Conservation (phyloP, 2,329 filamentous ascomycete genomes). For the Venturia effusa region DNA sequence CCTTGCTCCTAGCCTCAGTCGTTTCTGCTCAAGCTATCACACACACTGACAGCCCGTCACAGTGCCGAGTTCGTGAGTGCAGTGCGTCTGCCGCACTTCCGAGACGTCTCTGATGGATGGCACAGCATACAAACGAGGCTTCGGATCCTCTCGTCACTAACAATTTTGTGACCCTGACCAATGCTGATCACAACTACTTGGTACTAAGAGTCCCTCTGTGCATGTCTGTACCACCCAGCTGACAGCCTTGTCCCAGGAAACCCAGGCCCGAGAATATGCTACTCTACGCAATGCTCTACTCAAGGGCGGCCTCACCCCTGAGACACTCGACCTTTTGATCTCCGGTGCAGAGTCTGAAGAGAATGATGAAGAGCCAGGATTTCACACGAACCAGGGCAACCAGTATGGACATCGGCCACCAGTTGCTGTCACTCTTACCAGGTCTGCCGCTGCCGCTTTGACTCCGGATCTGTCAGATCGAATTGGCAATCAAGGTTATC, state of each 20-base stretch:
- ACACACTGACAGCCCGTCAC: slow-evolving; percentile 3
- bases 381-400: background rate
- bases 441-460: slow-evolving; percentile 11
- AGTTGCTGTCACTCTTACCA: slow-evolving; percentile 13
- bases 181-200: slow-evolving; percentile 50
- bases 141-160: background rate
- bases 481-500: slow-evolving; percentile 16
- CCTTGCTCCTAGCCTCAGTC: slow-evolving; percentile 17
- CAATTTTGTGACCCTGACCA: slow-evolving; percentile 31
- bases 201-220: slow-evolving; percentile 23
- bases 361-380: background rate
- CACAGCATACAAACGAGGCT: slow-evolving; percentile 28
- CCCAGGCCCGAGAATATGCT: slow-evolving; percentile 37
- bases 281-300: slow-evolving; percentile 38
- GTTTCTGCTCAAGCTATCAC: background rate
- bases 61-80: slow-evolving; percentile 40
- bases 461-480: slow-evolving; percentile 16
- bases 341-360: slow-evolving; percentile 19
- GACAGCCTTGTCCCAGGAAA: background rate
- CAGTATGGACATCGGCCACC: background rate
- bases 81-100: background rate
- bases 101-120: slow-evolving; percentile 6
- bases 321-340: slow-evolving; percentile 39
- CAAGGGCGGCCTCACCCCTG: slow-evolving; percentile 37
- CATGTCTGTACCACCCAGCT: background rate